Percentiles rank a stretch among this genome's conserved stretches.
phyloP scores from a whole-genome alignment of 2,329 filamentous ascomycete genomes.

The Aspergillus oerlinghausenensis region DNA sequence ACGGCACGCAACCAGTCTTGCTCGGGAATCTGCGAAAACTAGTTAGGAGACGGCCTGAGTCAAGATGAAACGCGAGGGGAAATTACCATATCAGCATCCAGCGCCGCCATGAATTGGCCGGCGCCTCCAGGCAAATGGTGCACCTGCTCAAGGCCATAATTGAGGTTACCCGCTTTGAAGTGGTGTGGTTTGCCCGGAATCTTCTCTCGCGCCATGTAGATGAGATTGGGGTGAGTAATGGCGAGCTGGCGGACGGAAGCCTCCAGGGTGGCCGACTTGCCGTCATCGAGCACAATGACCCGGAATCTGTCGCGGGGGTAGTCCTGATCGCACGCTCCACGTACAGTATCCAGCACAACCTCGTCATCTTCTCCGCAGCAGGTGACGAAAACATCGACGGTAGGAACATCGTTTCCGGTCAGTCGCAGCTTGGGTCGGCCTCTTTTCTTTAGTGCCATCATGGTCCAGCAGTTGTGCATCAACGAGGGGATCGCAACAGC shows the following conservation, averaged over 20 bases:
- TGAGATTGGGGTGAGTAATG: constrained; percentile 34
- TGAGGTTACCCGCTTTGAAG: constrained; percentile 63
- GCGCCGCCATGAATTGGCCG: constrained; percentile 56
- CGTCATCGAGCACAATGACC: constrained; percentile 41
- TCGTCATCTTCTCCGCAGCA: constrained; percentile 42
- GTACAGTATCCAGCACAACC: constrained; percentile 39
- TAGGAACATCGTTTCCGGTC: constrained; percentile 29
- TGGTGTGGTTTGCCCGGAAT: constrained; percentile 41
- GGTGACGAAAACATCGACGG: constrained; percentile 42
- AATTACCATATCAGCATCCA: constrained; percentile 60
- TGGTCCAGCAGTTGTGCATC: constrained; percentile 56
- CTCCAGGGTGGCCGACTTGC: constrained; percentile 29
- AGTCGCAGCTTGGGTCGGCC: constrained; percentile 51
- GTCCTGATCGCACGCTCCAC: constrained; percentile 36
- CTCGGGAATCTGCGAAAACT: constrained; percentile 50
- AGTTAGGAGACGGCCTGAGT: constrained; percentile 2
- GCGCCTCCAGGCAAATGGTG: constrained; percentile 51
- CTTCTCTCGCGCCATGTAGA: constrained; percentile 42
- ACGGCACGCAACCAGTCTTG: constrained; percentile 56
- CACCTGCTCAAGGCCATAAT: constrained; percentile 53
- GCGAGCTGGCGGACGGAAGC: constrained; percentile 32
- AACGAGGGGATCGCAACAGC: constrained; percentile 51
- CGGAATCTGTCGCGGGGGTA: constrained; percentile 37
- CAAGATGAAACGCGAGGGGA: background rate
- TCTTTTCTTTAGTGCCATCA: constrained; percentile 54